These are phyloP conservation scores for Drosera capensis DNA, from an alignment of 148 eudicot genomes.

Conservation along the genomic window DNA sequence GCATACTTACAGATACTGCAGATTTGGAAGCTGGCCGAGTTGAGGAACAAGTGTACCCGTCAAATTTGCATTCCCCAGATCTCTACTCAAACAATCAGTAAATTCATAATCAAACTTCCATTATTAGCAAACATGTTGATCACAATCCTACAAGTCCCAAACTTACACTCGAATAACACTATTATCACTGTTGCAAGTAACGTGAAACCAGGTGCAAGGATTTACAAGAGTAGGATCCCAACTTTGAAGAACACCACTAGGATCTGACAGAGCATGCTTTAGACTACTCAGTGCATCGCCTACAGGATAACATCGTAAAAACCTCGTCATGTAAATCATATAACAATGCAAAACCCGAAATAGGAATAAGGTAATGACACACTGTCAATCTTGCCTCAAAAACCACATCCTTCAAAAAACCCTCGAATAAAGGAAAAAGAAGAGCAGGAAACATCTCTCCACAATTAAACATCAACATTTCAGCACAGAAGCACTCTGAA, in stretches of 20 bases:
- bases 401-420: too few relatives aligned
- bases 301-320: too few relatives aligned
- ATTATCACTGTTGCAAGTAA: constrained; percentile 53
- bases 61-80: constrained; percentile 71
- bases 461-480: too few relatives aligned
- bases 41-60: constrained; percentile 60
- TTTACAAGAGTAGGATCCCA: constrained; percentile 71
- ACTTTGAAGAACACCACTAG: constrained; percentile 53
- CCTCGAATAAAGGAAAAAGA: too few relatives aligned
- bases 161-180: constrained; percentile 75
- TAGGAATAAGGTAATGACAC: too few relatives aligned
- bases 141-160: neutral
- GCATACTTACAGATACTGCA: constrained; percentile 65
- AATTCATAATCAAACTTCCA: neutral
- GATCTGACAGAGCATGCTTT: constrained; percentile 36
- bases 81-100: constrained; percentile 25
- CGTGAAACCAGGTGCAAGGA: constrained; percentile 81
- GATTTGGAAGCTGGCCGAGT: constrained; percentile 61
- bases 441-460: too few relatives aligned
- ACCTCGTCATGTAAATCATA: too few relatives aligned
- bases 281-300: constrained; percentile 62
- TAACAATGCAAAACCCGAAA: too few relatives aligned
- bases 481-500: too few relatives aligned
- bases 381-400: too few relatives aligned
- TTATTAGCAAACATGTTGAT: constrained; percentile 1